A percentile compares a stretch with the other conserved stretches of the same genome.
These are phyloP conservation scores for Glaciozyma antarctica DNA, from an alignment of 768 basidiomycete species.

Conservation along the genomic window DNA sequence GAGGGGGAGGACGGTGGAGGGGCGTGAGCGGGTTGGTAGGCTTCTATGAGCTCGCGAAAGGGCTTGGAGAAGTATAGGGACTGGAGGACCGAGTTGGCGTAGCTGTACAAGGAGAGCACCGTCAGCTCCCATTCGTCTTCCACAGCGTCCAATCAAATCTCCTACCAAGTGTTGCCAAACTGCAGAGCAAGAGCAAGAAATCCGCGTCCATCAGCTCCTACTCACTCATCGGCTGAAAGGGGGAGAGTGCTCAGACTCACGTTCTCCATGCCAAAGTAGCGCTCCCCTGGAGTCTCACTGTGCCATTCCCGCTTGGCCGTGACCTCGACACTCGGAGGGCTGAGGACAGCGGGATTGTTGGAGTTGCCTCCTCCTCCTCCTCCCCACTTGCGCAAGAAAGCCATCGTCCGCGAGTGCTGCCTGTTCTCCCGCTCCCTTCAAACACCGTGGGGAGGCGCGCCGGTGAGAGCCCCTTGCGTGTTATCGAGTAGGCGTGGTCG, in stretches of 20 bases:
- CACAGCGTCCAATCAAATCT: background rate
- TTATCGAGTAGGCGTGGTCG: background rate
- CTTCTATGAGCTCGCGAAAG: slow-evolving; percentile 74
- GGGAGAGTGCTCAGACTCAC: slow-evolving; percentile 47
- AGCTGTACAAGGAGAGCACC: slow-evolving; percentile 43
- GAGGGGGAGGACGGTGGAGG: background rate
- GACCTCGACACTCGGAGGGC: background rate
- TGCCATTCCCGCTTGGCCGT: slow-evolving; percentile 20
- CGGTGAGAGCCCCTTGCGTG: background rate
- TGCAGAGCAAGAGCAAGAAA: slow-evolving; percentile 37
- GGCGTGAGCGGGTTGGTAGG: slow-evolving; percentile 11
- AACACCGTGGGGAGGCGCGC: background rate
- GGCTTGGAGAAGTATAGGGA: slow-evolving; percentile 91
- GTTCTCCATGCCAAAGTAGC: slow-evolving; percentile 84
- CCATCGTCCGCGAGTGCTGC: background rate
- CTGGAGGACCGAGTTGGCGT: slow-evolving; percentile 97
- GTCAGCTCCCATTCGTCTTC: background rate
- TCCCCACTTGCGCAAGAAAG: slow-evolving; percentile 5
- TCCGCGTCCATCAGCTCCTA: background rate
- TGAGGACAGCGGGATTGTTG: background rate
- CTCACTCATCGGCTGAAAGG: background rate
- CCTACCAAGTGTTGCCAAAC: slow-evolving; percentile 95
- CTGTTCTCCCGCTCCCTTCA: too few relatives aligned
- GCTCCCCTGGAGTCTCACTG: slow-evolving; percentile 32
- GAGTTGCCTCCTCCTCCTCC: background rate